phyloP scores from a whole-genome alignment of 1,284 basidiomycete species.

The Jaminaea rosea region DNA sequence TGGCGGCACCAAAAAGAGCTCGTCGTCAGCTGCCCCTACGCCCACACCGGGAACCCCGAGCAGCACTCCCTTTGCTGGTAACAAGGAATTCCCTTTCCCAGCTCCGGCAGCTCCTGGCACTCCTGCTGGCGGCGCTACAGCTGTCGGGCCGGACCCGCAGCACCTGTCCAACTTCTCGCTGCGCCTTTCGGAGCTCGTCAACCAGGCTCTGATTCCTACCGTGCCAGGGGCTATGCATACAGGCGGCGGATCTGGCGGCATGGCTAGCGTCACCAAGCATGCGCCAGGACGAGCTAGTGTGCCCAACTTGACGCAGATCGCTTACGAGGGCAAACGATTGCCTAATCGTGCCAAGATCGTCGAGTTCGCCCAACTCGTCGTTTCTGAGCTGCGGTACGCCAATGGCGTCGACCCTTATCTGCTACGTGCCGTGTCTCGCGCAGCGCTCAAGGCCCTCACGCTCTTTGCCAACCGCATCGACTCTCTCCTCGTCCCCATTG shows the following conservation, averaged over 20 bases:
- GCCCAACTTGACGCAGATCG: slow-evolving; percentile 29
- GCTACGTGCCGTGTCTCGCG: slow-evolving; percentile 39
- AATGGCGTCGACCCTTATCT: slow-evolving; percentile 37
- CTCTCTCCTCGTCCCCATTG: slow-evolving; percentile 31
- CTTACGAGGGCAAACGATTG: slow-evolving; percentile 33
- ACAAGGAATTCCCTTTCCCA: neutral
- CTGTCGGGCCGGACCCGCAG: slow-evolving; percentile 21
- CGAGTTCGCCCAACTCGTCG: slow-evolving; percentile 36
- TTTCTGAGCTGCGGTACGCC: slow-evolving; percentile 38
- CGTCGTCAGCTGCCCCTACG: neutral
- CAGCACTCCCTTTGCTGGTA: neutral
- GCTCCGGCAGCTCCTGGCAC: neutral
- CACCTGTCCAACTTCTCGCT: slow-evolving; percentile 41
- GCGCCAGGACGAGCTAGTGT: neutral
- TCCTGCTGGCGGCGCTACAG: neutral
- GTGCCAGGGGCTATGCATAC: neutral
- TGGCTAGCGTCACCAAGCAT: neutral
- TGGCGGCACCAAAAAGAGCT: slow-evolving; percentile 2
- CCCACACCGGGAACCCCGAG: too few relatives aligned
- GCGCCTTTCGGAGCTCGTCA: slow-evolving; percentile 40
- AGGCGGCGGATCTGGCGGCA: neutral
- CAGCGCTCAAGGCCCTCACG: slow-evolving; percentile 41
- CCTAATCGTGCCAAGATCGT: slow-evolving; percentile 32
- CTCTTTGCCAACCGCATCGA: slow-evolving; percentile 44
- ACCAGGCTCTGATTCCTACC: slow-evolving; percentile 26